Base-by-base conservation (phyloP, 2,329 filamentous ascomycete species). In the Hymenoscyphus albidus region DNA sequence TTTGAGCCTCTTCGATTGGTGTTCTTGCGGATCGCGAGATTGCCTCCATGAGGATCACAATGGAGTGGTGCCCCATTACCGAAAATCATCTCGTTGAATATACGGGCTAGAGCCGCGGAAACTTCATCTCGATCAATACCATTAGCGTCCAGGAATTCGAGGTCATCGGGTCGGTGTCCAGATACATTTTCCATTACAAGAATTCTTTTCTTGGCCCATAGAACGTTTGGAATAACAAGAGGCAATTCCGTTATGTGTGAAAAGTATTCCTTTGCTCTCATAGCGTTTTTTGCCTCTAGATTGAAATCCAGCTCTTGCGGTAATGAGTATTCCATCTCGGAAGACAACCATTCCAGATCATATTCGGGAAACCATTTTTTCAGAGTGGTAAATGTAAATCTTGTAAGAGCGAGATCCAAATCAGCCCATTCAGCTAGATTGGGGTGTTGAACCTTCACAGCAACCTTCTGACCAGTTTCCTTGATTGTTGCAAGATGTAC, bases 11-110 rank as follows among this genome's bases (percentile, higher is more conserved):
- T 83, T 65, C 81, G 80, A 48, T 83, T 80, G 42, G 85, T 82
- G 73, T 94, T 95, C 76, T 91, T 88, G 54, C 93, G 88, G 67
- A 99, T 92, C 27, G 95, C 93, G 63, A 99, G 90, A 74, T 99
- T 99, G 57, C 95, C 95, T 58, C 93, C 95, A 74, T 99, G 95
- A 0, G 95, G 95, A 75, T 99, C 95, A 78, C 95, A 99, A 79
- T 99, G 95, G 48, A 99, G 80, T 0, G 95, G 93, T 0, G 94
- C 94, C 65, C 89, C 85, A 61, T 88, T 85, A 59, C 94, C 93
- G 70, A 99, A 99, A 70, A 99, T 97, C 95, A 99, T 99, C 76
- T 98, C 93, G 80, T 99, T 99, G 83, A 99, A 99, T 65, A 99
- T 92, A 65, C 89, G 88, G 0, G 95, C 90, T 3, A 99, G 82